Base-by-base conservation (phyloP, 768 basidiomycete species). In the Serendipita sp. region DNA sequence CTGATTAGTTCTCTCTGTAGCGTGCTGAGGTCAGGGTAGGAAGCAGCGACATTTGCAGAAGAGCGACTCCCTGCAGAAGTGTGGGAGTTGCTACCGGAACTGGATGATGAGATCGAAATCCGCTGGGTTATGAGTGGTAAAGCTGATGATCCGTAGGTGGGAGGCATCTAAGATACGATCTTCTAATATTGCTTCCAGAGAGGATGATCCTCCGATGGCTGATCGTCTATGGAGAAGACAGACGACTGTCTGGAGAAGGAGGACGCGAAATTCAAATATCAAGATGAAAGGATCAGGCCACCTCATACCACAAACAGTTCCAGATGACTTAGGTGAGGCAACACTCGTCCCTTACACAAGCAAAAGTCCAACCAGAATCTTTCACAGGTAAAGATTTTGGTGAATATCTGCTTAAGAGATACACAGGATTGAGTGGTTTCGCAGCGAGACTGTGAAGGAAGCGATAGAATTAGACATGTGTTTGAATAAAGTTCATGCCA, bases 41-140 rank as follows among this genome's bases (percentile, higher is more conserved):
- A 91, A 73, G 84, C 81, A 1, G 70, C 80, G 2, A 75, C 80
- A 16, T 88, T 87, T 71, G 73, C 76, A 0, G 85, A 85, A 62
- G 70, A 68, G 4, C n/a, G 64, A 23, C 23, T 67, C 2, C 1
- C 72, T 70, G 60, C 76, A 36, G 76, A 74, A 48, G 78, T 79
- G 62, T 78, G 73, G 71, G 68, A 72, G 44, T 70, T 72, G 10
- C 64, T 76, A 15, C 53, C 67, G 6, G 34, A 64, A 15, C 71
- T 87, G 33, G 80, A 84, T 58, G 73, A 76, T 53, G 72, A 75
- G 43, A 78, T 87, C 34, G 73, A 76, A 50, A 64, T 87, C 62
- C 72, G 75, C 31, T 87, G 81, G 80, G 72, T 84, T 40, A 70
- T 86, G 64, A 82, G 83, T 6, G 81, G 80, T 3, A 70, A 70